Conservation (phyloP, 306 rosid species). For the Gastrolobium bilobum region DNA sequence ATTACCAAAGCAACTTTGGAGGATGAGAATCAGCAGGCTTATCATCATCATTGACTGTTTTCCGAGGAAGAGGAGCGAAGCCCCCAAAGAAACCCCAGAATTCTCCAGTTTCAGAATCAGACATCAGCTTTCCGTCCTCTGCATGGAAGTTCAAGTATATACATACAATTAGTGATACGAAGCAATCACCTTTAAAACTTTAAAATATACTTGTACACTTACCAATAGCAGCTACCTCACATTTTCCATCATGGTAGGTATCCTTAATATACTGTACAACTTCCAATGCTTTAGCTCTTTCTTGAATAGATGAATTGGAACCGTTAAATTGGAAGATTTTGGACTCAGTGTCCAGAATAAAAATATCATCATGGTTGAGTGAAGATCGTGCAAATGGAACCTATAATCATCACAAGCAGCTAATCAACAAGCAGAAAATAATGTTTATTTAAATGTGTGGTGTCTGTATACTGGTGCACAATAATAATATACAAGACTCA, state of each 20-base stretch:
- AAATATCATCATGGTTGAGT: conserved; percentile 93
- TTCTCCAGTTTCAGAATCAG: conserved; percentile 96
- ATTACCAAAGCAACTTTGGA: conserved; percentile 82
- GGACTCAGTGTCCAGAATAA: conserved; percentile 88
- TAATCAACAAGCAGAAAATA: conserved; percentile 48
- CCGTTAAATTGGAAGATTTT: conserved; percentile 98
- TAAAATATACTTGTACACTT: conserved; percentile 58
- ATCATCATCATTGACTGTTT: conserved; percentile 71
- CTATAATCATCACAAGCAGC: conserved; percentile 60
- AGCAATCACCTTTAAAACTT: conserved; percentile 38
- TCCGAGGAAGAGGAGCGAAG: conserved; percentile 98
- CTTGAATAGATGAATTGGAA: conserved; percentile 93
- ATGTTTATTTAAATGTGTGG: background rate
- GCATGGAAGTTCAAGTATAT: conserved; percentile 48
- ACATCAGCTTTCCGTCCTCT: conserved; percentile 99
- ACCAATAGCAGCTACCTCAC: conserved; percentile 95
- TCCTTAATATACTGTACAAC: conserved; percentile 96
- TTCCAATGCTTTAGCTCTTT: conserved; percentile 98
- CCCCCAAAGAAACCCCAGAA: conserved; percentile 98
- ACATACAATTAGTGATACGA: conserved; percentile 50
- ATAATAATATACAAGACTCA: conserved; percentile 43
- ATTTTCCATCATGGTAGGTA: conserved; percentile 93
- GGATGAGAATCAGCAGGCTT: conserved; percentile 67
- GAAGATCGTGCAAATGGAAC: conserved; percentile 89
- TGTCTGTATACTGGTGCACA: conserved; percentile 11